A percentile compares a stretch with the other conserved stretches of the same genome.
phyloP scores from a whole-genome alignment of 208 protist genomes.

The Crithidia thermophila region DNA sequence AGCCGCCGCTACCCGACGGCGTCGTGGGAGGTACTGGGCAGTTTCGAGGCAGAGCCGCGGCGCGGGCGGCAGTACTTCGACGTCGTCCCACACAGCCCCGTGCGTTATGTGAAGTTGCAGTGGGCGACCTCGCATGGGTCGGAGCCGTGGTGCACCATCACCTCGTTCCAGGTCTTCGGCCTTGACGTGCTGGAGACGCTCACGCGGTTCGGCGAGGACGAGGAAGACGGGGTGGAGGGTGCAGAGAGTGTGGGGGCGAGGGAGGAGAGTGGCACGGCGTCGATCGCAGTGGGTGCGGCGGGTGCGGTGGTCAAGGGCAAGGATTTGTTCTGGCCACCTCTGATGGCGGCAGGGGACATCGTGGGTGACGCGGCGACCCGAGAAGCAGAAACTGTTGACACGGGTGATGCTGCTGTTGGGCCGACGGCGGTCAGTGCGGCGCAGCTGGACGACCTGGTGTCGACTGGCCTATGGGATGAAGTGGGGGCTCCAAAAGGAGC shows the following conservation, averaged over 20 bases:
- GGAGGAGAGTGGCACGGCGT: neutral
- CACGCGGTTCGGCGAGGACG: conserved; percentile 11
- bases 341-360: too few species aligned
- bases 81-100: neutral
- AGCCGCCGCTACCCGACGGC: conserved; percentile 16
- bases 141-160: conserved; percentile 23
- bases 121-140: conserved; percentile 16
- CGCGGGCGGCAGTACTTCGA: conserved; percentile 17
- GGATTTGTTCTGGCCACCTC: too few species aligned
- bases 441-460: too few species aligned
- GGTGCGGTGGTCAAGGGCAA: neutral
- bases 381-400: too few species aligned
- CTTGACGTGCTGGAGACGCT: conserved; percentile 16
- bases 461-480: too few species aligned
- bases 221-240: neutral
- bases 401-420: too few species aligned
- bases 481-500: too few species aligned
- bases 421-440: too few species aligned
- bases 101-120: conserved; percentile 14
- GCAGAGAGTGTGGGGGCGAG: too few species aligned
- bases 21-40: conserved; percentile 11
- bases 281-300: too few species aligned
- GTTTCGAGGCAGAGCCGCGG: conserved; percentile 13
- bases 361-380: too few species aligned
- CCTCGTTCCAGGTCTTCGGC: conserved; percentile 18